Conservation (phyloP, 192 early-diverging fungal species). For the Funneliformis mosseae region DNA sequence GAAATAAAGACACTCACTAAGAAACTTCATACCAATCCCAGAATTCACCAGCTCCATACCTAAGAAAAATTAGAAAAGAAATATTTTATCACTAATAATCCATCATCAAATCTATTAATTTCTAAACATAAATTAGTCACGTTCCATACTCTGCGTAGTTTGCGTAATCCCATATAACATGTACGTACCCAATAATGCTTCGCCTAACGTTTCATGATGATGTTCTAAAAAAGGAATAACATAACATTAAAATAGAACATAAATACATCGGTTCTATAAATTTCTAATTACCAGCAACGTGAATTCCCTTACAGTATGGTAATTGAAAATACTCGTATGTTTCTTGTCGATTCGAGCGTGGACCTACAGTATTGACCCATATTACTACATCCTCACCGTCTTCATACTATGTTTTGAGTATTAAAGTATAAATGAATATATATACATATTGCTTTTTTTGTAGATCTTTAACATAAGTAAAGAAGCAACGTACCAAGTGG, state of each 20-base stretch:
- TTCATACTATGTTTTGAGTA: slow-evolving; percentile 50
- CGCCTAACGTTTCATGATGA: slow-evolving; percentile 79
- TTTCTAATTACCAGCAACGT: slow-evolving; percentile 27
- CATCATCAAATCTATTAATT: neutral
- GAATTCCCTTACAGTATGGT: slow-evolving; percentile 69
- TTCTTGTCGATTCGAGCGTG: slow-evolving; percentile 68
- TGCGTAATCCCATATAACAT: neutral
- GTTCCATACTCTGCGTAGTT: neutral
- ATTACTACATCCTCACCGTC: slow-evolving; percentile 67
- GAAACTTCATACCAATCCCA: slow-evolving; percentile 70
- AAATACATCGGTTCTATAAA: neutral
- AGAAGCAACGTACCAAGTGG: too few species aligned
- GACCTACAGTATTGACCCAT: slow-evolving; percentile 71
- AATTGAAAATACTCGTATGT: slow-evolving; percentile 74
- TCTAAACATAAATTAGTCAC: neutral
- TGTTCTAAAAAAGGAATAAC: slow-evolving; percentile 52
- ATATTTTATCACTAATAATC: neutral
- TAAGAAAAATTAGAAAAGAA: neutral
- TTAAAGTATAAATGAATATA: neutral
- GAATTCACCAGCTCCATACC: slow-evolving; percentile 76
- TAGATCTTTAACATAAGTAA: too few species aligned
- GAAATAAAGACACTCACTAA: slow-evolving; percentile 45
- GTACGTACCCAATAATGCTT: slow-evolving; percentile 57
- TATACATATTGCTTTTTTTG: neutral
- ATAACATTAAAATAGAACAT: neutral